phyloP scores from a whole-genome alignment of 2,329 filamentous ascomycete species.

The Xylariaceae sp. region DNA sequence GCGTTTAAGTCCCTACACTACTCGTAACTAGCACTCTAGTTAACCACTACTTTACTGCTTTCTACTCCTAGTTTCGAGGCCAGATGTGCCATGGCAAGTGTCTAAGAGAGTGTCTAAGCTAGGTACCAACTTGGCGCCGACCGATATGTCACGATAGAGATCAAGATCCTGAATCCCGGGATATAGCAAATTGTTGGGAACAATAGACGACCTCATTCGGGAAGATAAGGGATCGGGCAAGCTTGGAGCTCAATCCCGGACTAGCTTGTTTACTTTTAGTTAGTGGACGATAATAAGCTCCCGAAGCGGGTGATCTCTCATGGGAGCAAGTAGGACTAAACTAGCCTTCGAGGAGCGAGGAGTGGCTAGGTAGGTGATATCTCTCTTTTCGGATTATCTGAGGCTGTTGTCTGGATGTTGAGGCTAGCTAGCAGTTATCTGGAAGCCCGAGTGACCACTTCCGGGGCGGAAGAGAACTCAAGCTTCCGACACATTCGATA shows the following conservation, averaged over 20 bases:
- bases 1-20: too few species aligned
- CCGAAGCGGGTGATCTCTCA: constrained; percentile 1
- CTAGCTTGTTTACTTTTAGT: too few species aligned
- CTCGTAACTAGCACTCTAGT: too few species aligned
- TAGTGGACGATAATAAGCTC: neutral
- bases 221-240: too few species aligned
- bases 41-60: neutral
- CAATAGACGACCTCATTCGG: too few species aligned
- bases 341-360: constrained; percentile 20
- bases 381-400: neutral
- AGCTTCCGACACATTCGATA: neutral
- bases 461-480: neutral
- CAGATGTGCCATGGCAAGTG: neutral
- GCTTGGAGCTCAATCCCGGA: neutral
- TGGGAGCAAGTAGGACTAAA: neutral
- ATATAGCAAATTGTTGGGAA: neutral
- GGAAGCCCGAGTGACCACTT: constrained; percentile 7
- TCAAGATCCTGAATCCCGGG: neutral
- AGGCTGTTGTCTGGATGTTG: neutral
- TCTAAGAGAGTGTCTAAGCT: neutral
- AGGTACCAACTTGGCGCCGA: neutral
- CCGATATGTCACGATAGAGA: neutral
- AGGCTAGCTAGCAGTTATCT: neutral
- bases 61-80: neutral
- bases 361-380: neutral